Base-by-base conservation (phyloP, 208 protist genomes). In the Leishmania guyanensis region DNA sequence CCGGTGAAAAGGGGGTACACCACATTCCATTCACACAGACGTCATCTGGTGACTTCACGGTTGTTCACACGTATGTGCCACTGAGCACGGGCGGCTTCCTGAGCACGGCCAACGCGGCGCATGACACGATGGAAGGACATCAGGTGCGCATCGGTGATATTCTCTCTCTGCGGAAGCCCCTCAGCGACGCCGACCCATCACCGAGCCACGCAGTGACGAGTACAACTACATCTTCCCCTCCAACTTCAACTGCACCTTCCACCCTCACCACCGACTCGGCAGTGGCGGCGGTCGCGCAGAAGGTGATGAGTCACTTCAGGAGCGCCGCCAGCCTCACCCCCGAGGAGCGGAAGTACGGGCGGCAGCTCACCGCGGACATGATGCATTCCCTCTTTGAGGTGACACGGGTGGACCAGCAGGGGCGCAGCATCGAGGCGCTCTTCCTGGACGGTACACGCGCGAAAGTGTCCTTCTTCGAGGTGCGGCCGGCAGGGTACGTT, bases 11-110 rank as follows among this genome's bases (percentile, higher is more conserved):
- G 3, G 39, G 1, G 10, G 39, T 0, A 33, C 46, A 6, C 46
- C 22, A 29, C 2, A 10, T 51, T 43, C 17, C 68, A 20, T 29
- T 10, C 26, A 17, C 46, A 53, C 71, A 36, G 48, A n/a, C 51
- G 43, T 36, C 70, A 53, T 36, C 36, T 33, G 43, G 56, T n/a
- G 48, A 51, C 14, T 78, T 90, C 8, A 54, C 79, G 69, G 83
- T 91, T 9, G 94, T 95, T 46, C 88, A 94, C 80, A 77, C 85
- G 16, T 97, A 97, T 80, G 84, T 85, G n/a, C 94, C 94, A 22
- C 83, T 97, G 43, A 94, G 90, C 72, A 90, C 88, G 2, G 92
- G 92, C 50, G 92, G 94, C 50, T 97, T 97, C 79, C 86, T 97
- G 78, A 84, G 89, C 73, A 90, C 85, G 6, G 77, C 87, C 9